A percentile compares a stretch with the other conserved stretches of the same genome.
These are phyloP conservation scores for Beauveria sp. DNA, from an alignment of 2,329 filamentous ascomycete species.

Conservation along the genomic window DNA sequence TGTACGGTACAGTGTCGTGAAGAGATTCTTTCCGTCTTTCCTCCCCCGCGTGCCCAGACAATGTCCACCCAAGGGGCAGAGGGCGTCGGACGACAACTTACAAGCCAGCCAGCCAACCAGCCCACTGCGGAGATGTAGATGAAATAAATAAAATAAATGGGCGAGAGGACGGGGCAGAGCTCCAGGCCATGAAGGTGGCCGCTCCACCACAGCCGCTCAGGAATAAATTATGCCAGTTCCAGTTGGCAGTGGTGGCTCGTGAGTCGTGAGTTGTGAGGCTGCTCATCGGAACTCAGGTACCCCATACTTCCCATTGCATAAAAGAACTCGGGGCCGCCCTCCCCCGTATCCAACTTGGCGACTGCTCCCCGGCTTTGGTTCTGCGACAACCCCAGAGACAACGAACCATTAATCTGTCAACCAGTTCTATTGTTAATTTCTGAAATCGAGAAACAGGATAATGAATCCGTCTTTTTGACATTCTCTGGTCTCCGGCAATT, in stretches of 20 bases:
- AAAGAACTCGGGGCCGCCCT: constrained; percentile 13
- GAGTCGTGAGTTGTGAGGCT: not conserved
- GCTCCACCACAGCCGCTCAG: constrained; percentile 2
- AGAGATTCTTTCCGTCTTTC: not conserved
- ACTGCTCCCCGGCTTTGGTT: constrained; percentile 6
- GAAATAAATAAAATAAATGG: not conserved
- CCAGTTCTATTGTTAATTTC: not conserved
- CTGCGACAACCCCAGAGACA: constrained; percentile 6
- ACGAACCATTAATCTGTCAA: not conserved
- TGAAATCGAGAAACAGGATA: not conserved
- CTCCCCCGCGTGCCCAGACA: constrained; percentile 2
- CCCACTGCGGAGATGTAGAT: not conserved
- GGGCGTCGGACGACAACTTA: not conserved
- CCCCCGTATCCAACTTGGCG: not conserved
- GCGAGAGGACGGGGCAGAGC: constrained; percentile 3
- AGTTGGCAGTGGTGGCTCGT: not conserved
- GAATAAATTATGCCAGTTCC: not conserved
- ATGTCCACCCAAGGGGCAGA: not conserved
- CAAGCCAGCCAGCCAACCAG: not conserved
- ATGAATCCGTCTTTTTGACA: not conserved
- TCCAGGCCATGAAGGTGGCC: constrained; percentile 6
- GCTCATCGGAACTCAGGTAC: not conserved
- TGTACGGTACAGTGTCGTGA: not conserved
- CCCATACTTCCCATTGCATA: constrained; percentile 15
- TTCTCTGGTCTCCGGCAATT: not conserved